Evolutionary conservation across 225 moss, liverwort and hornwort genomes (phyloP).

Genomic region (Antitrichia curtipendula): DNA sequence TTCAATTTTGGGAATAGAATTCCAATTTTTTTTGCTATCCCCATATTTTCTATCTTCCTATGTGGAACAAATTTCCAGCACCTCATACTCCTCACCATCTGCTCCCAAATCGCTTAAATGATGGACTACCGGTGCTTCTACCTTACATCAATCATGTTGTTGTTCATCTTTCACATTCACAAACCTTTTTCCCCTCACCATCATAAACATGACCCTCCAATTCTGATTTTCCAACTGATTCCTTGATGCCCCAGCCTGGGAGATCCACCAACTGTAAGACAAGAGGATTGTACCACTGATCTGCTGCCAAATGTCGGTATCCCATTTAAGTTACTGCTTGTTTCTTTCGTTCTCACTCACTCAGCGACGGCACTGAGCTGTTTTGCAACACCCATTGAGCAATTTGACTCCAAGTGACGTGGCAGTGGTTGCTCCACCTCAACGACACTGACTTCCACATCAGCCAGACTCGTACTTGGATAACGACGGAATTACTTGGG

Average conservation of each 20-base stretch:
- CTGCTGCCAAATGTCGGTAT: neutral
- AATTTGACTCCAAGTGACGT: neutral
- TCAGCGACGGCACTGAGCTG: neutral
- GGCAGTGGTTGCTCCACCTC: neutral
- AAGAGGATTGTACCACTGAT: neutral
- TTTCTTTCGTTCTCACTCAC: neutral
- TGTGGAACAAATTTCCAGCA: too few species aligned
- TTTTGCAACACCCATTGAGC: neutral
- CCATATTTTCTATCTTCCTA: too few species aligned
- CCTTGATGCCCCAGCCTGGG: neutral
- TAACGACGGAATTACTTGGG: neutral
- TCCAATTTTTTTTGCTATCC: too few species aligned
- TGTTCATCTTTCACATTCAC: neutral
- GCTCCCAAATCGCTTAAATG: too few species aligned
- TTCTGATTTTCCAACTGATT: neutral
- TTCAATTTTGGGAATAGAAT: too few species aligned
- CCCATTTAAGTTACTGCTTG: neutral
- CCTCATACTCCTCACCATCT: too few species aligned
- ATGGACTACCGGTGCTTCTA: too few species aligned
- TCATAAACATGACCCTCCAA: neutral
- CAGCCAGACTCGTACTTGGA: neutral
- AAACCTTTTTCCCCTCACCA: too few species aligned
- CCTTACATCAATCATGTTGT: too few species aligned
- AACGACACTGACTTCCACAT: neutral
- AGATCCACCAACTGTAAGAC: neutral